Evolutionary conservation across 2,329 filamentous ascomycete species (phyloP).

Genomic region (Gaeumannomyces sp.): DNA sequence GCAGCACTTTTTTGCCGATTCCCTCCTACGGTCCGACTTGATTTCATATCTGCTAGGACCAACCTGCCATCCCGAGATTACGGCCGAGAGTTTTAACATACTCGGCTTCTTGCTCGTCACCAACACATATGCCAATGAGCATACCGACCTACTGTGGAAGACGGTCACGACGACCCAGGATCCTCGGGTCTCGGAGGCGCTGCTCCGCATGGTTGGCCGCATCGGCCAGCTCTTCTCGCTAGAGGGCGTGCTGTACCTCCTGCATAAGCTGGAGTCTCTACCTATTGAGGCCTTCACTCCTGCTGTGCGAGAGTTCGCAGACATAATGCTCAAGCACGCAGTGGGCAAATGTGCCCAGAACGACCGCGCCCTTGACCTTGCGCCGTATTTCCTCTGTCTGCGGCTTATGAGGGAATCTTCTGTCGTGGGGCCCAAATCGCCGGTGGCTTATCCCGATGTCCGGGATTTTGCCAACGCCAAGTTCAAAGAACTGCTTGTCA

Average conservation of each 20-base stretch:
- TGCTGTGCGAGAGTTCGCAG: conserved; percentile 56
- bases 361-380: conserved; percentile 25
- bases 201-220: conserved; percentile 57
- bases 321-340: conserved; percentile 44
- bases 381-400: conserved; percentile 49
- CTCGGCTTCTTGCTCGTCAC: conserved; percentile 83
- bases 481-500: conserved; percentile 52
- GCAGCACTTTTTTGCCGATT: conserved; percentile 61
- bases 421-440: conserved; percentile 43
- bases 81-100: conserved; percentile 73
- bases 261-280: conserved; percentile 61
- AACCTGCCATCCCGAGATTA: conserved; percentile 87
- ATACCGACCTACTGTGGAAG: conserved; percentile 79
- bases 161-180: conserved; percentile 78
- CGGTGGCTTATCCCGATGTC: conserved; percentile 54
- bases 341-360: conserved; percentile 35
- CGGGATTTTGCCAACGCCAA: conserved; percentile 58
- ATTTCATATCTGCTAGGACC: conserved; percentile 84
- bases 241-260: conserved; percentile 55
- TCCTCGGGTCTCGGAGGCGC: conserved; percentile 73
- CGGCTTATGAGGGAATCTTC: conserved; percentile 68
- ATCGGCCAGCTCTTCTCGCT: conserved; percentile 44
- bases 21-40: conserved; percentile 63
- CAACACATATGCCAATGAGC: conserved; percentile 59
- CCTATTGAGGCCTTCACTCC: conserved; percentile 57